Base-by-base conservation (phyloP, 2,329 filamentous ascomycete species). In the Ophiostoma angusticollis region DNA sequence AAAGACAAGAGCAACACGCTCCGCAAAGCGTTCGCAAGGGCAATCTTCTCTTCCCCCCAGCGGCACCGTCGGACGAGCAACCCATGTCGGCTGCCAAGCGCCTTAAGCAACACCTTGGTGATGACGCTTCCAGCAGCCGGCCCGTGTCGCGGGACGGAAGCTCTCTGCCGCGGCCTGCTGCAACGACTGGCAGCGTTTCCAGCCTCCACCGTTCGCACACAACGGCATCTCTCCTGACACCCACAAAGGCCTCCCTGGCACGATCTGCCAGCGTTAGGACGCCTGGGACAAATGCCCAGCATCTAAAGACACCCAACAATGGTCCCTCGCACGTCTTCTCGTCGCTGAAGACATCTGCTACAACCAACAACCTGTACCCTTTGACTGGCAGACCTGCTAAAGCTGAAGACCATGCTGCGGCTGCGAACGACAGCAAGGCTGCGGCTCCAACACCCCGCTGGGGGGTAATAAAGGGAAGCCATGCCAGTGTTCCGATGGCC, bases 241-340 rank as follows among this genome's bases (percentile, higher is more conserved):
- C 86, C 0, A 91, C 83, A 8, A 85, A 84, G 55, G 65, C 84
- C 7, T 84, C 82, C 1, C 57, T 83, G 37, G 73, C 77, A 24
- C 76, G 79, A 31, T 61, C 69, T 33, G 60, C 68, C 39, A 75
- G 66, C 47, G 60, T 62, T 38, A 76, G 72, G 51, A 63, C 67
- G 7, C 60, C 71, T 0, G 33, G 39, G 1, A 31, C 71, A 19
- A 17, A n/a, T 4, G 13, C 2, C 17, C 7, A 23, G 6, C 17
- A 27, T 14, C n/a, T 17, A 28, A 37, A 31, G 35, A 37, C 21
- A 13, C 16, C 21, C 16, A 35, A 67, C 18, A 76, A 71, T 51
- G 62, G 35, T 8, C 35, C 42, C 6, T 12, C 63, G 14, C 58
- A 58, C 21, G 44, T 64, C 17, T 47, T 52, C 16, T 57, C 50